phyloP scores from a whole-genome alignment of 257 asterid species.

The Mitragyna speciosa region DNA sequence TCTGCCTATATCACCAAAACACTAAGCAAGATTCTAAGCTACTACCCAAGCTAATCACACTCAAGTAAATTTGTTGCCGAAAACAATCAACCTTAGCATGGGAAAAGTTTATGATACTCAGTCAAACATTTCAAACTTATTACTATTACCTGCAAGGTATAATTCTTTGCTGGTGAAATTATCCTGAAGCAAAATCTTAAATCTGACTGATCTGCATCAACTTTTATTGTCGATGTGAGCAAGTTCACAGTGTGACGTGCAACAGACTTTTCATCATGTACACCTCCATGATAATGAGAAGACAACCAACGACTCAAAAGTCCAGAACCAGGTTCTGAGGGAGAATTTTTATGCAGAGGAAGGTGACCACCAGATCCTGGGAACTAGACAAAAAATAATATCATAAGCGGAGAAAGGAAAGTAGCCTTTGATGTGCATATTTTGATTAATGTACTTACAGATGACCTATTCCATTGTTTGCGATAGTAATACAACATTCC shows the following conservation, averaged over 20 bases:
- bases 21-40: not conserved
- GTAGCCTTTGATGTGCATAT: conserved; percentile 73
- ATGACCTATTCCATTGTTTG: conserved; percentile 89
- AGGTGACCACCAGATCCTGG: conserved; percentile 82
- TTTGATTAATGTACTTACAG: conserved; percentile 93
- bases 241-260: conserved; percentile 98
- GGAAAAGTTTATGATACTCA: not conserved
- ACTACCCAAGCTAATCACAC: not conserved
- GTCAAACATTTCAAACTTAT: not conserved
- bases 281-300: conserved; percentile 95
- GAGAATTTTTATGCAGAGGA: conserved; percentile 85
- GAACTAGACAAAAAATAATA: not conserved
- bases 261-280: conserved; percentile 97
- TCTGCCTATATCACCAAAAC: conserved; percentile 82
- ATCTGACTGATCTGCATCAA: conserved; percentile 98
- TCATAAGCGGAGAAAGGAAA: conserved; percentile 23
- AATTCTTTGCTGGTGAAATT: conserved; percentile 97
- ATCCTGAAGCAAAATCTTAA: conserved; percentile 97
- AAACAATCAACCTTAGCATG: not conserved
- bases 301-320: conserved; percentile 96
- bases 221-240: conserved; percentile 95
- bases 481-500: conserved; percentile 99
- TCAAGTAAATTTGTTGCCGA: not conserved
- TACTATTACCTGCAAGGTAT: conserved; percentile 76
- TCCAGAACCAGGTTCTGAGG: conserved; percentile 83